These are phyloP conservation scores for Neofusicoccum sp. DNA, from an alignment of 2,329 filamentous ascomycete genomes.

Conservation along the genomic window DNA sequence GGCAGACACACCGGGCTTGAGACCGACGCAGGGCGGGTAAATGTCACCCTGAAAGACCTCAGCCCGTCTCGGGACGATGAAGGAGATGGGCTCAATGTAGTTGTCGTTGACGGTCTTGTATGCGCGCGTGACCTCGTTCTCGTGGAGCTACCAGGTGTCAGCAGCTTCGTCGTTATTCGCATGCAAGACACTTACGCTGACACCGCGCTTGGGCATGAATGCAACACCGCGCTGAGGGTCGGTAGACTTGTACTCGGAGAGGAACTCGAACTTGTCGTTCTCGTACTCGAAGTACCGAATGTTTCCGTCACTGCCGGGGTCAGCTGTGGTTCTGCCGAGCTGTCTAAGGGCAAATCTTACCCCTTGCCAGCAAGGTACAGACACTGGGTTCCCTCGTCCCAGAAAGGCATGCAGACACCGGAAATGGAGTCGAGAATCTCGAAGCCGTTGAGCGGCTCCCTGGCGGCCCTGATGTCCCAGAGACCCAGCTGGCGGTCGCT, in stretches of 20 bases:
- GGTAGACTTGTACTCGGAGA: conserved; percentile 95
- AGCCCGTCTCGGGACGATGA: conserved; percentile 90
- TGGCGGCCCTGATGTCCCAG: conserved; percentile 84
- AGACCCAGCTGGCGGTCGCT: conserved; percentile 94
- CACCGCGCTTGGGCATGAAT: conserved; percentile 91
- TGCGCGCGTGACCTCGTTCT: conserved; percentile 92
- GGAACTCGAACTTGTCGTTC: conserved; percentile 97
- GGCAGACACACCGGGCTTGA: conserved; percentile 77
- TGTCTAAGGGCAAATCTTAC: conserved; percentile 54
- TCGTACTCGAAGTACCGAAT: conserved; percentile 99
- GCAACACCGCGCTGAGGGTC: conserved; percentile 94
- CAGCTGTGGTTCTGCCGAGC: conserved; percentile 16
- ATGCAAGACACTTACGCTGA: conserved; percentile 67
- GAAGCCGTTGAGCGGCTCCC: conserved; percentile 86
- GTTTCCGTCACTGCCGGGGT: conserved; percentile 77
- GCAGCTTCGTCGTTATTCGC: not conserved
- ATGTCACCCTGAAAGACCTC: conserved; percentile 98
- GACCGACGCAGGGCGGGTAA: conserved; percentile 81
- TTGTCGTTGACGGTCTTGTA: conserved; percentile 96
- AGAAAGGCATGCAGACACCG: conserved; percentile 99
- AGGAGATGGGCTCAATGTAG: conserved; percentile 96
- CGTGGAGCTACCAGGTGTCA: conserved; percentile 66
- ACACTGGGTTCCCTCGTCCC: conserved; percentile 95
- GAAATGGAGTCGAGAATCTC: conserved; percentile 91
- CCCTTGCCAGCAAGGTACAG: conserved; percentile 97